phyloP scores from a whole-genome alignment of 768 basidiomycete species.

The Serpula lacrymans region DNA sequence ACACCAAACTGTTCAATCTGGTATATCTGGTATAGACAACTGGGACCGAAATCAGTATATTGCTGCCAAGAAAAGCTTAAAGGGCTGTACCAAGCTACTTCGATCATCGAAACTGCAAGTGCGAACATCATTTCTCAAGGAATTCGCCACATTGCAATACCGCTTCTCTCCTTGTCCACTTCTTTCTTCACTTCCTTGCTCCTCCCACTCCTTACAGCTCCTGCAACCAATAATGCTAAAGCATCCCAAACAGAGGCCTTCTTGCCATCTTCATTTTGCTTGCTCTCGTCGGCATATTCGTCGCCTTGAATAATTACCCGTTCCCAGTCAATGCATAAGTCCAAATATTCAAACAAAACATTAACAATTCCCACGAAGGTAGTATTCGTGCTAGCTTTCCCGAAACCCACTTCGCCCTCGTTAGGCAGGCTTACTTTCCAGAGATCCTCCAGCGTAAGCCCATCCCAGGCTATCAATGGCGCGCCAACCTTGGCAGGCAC shows the following conservation, averaged over 20 bases:
- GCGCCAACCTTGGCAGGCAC: conserved; percentile 57
- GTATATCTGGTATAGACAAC: too few relatives aligned
- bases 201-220: conserved; percentile 48
- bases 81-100: too few relatives aligned
- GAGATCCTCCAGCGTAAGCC: conserved; percentile 52
- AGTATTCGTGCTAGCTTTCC: not conserved
- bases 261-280: conserved; percentile 20
- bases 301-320: conserved; percentile 35
- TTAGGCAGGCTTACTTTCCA: conserved; percentile 48
- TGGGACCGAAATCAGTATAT: too few relatives aligned
- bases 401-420: conserved; percentile 24
- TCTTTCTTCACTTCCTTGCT: conserved; percentile 56
- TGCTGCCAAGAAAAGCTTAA: too few relatives aligned
- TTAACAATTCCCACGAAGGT: conserved; percentile 50
- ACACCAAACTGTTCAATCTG: too few relatives aligned
- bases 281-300: conserved; percentile 12
- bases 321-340: conserved; percentile 62
- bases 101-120: too few relatives aligned
- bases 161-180: conserved; percentile 52
- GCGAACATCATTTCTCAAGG: conserved; percentile 35
- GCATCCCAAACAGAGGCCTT: conserved; percentile 45
- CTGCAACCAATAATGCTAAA: conserved; percentile 48
- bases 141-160: conserved; percentile 68
- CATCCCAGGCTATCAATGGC: conserved; percentile 65
- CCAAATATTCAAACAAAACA: conserved; percentile 56